Evolutionary conservation across 768 basidiomycete genomes (phyloP).

Genomic region (Cystobasidium onofrii): DNA sequence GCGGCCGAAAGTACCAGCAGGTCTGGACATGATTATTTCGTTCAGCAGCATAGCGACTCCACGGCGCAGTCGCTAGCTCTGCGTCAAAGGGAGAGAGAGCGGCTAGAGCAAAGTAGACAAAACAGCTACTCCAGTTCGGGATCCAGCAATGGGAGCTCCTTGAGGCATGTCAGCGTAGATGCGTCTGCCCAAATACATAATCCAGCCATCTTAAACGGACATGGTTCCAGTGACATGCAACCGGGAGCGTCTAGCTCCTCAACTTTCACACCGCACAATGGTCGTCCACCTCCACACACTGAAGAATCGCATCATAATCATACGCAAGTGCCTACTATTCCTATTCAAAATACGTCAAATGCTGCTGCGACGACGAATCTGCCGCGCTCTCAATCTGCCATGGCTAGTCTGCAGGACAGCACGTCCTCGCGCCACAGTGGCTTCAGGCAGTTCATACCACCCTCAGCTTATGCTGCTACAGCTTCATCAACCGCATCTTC

Average conservation of each 20-base stretch:
- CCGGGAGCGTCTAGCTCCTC: background rate
- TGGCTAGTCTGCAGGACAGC: constrained; percentile 8
- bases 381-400: constrained; percentile 15
- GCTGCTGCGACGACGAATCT: background rate
- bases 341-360: background rate
- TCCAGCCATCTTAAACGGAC: background rate
- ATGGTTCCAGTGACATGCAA: background rate
- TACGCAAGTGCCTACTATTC: background rate
- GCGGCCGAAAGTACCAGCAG: background rate
- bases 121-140: constrained; percentile 4
- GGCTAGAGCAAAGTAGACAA: background rate
- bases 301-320: background rate
- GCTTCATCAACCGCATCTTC: constrained; percentile 11
- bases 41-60: constrained; percentile 18
- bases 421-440: background rate
- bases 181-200: background rate
- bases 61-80: constrained; percentile 6
- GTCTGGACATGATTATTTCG: constrained; percentile 5
- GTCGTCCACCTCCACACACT: background rate
- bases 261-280: background rate
- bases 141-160: background rate
- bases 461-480: constrained; percentile 7
- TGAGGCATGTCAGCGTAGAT: background rate
- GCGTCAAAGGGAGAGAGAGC: constrained; percentile 19
- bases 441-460: constrained; percentile 19